phyloP scores from a whole-genome alignment of 2,329 filamentous ascomycete species.

The Hypoxylon rubiginosum region DNA sequence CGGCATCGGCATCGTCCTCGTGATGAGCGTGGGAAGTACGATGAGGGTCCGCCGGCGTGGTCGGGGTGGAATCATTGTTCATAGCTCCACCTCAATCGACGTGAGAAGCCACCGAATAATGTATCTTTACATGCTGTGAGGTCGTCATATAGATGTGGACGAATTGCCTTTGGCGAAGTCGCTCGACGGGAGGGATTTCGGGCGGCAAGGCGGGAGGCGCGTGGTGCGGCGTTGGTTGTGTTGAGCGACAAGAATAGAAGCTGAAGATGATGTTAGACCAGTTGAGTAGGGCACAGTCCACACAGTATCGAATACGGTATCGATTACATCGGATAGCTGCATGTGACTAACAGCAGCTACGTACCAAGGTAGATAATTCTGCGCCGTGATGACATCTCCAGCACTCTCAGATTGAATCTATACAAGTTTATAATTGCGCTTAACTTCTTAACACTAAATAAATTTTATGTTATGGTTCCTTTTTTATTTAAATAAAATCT shows the following conservation, averaged over 20 bases:
- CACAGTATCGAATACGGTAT: slow-evolving; percentile 8
- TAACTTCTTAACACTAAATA: too few species aligned
- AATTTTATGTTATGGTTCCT: too few species aligned
- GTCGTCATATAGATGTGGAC: slow-evolving; percentile 40
- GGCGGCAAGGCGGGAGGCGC: slow-evolving; percentile 21
- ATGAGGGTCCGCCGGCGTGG: slow-evolving; percentile 55
- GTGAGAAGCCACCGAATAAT: slow-evolving; percentile 48
- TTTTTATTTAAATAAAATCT: too few species aligned
- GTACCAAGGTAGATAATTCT: not conserved
- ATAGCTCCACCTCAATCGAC: slow-evolving; percentile 60
- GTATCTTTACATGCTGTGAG: slow-evolving; percentile 53
- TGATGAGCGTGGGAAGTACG: slow-evolving; percentile 43
- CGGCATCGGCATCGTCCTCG: slow-evolving; percentile 40
- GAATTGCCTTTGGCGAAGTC: slow-evolving; percentile 27
- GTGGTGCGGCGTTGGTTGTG: slow-evolving; percentile 29
- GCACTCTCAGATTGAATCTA: too few species aligned
- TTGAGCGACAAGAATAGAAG: slow-evolving; percentile 23
- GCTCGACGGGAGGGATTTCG: slow-evolving; percentile 12
- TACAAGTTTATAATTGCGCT: too few species aligned
- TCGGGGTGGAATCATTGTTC: slow-evolving; percentile 61
- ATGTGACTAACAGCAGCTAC: not conserved
- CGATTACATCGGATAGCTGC: not conserved
- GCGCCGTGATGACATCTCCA: too few species aligned
- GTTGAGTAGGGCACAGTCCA: slow-evolving; percentile 1
- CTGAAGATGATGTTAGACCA: slow-evolving; percentile 23